phyloP scores from a whole-genome alignment of 495 filamentous ascomycete species.

The Penicillium macrosclerotiorum region DNA sequence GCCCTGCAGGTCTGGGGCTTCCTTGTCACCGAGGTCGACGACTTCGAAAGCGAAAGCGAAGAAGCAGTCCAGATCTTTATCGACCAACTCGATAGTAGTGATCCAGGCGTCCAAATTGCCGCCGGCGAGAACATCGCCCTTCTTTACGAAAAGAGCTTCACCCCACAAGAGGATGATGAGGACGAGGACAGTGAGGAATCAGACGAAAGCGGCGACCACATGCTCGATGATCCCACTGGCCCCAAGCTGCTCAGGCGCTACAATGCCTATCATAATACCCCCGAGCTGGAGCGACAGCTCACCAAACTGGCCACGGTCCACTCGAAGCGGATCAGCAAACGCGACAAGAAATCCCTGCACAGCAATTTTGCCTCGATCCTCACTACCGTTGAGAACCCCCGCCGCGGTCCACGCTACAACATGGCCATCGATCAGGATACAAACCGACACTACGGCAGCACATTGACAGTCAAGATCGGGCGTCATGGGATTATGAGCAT shows the following conservation, averaged over 20 bases:
- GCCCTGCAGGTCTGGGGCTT: constrained; percentile 88
- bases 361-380: constrained; percentile 78
- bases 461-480: constrained; percentile 73
- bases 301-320: constrained; percentile 57
- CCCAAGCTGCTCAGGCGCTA: constrained; percentile 64
- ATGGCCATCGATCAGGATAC: constrained; percentile 72
- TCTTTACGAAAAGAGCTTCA: constrained; percentile 80
- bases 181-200: constrained; percentile 55
- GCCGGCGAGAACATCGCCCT: constrained; percentile 90
- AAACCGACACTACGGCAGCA: constrained; percentile 71
- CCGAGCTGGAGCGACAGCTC: constrained; percentile 52
- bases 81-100: constrained; percentile 80
- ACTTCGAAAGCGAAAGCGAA: constrained; percentile 71
- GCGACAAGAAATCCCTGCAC: constrained; percentile 74
- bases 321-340: constrained; percentile 71
- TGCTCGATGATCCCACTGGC: constrained; percentile 46
- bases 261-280: constrained; percentile 54
- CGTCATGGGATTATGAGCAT: constrained; percentile 71
- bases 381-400: constrained; percentile 77
- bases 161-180: constrained; percentile 58
- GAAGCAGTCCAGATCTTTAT: constrained; percentile 80
- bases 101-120: constrained; percentile 75
- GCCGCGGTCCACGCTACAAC: constrained; percentile 67
- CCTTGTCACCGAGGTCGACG: constrained; percentile 77
- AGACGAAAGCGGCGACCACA: constrained; percentile 48